Evolutionary conservation across 2,329 filamentous ascomycete species (phyloP), one percentile per base, ranked within the genome.

Genomic region (Phaeosphaeria sp.): DNA sequence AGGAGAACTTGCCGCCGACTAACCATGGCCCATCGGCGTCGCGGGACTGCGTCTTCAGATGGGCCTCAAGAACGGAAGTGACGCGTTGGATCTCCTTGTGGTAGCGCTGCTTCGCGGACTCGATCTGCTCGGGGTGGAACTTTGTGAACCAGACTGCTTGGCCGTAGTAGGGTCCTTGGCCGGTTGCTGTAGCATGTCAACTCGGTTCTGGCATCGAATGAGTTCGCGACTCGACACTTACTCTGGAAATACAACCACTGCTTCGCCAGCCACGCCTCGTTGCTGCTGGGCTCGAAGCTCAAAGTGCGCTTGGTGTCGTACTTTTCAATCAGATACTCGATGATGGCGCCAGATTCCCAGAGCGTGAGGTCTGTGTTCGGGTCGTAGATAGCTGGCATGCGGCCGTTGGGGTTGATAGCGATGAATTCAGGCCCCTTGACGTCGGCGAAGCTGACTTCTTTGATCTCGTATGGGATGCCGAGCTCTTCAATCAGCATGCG

Each of bases 131-230:
- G 0, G 67, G 52, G 54, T 78, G 76, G 60, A 62, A 74, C 30
- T 60, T 63, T 9, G 65, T 71, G 62, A 80, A 80, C 78, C 77
- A 79, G 11, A 62, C 58, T 2, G 63, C 66, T 57, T 76, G 73
- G 1, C 74, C 74, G 49, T 65, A 83, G 64, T 83, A 83, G 0
- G 81, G 81, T 1, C 81, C 81, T 60, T 83, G 81, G 7, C 81
- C 81, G 1, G 75, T 74, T 5, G 54, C 58, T 52, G 17, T 20
- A 21, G 6, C 30, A 36, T 13, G 11, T 36, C 13, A 36, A 36
- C 30, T 6, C 25, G 6, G 6, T 30, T 30, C 11, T 11, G 11
- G 25, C 25, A 11, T 30, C 25, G n/a, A 36, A 7, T 11, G 13
- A 13, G 9, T 36, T 11, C 13, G 13, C 11, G 30, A 36, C 30